phyloP scores from a whole-genome alignment of 2,329 filamentous ascomycete species.

The Pseudogymnoascus pannorum region DNA sequence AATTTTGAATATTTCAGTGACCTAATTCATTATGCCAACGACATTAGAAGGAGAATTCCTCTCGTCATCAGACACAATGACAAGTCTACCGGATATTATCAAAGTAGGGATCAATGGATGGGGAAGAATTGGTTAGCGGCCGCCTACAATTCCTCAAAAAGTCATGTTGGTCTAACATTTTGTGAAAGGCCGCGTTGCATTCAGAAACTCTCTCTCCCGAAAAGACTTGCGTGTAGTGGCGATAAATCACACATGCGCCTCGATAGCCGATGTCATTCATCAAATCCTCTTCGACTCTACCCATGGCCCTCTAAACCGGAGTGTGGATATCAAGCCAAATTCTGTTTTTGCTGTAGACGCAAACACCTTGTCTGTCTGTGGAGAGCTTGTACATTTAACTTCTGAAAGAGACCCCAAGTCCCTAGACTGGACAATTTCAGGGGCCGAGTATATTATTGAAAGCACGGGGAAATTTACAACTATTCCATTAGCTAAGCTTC shows the following conservation, averaged over 20 bases:
- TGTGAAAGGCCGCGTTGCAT: conserved; percentile 12
- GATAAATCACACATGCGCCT: conserved; percentile 14
- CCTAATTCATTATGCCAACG: neutral
- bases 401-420: conserved; percentile 11
- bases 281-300: conserved; percentile 14
- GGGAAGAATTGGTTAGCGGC: conserved; percentile 11
- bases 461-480: conserved; percentile 15
- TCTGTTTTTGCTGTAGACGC: conserved; percentile 12
- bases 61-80: neutral
- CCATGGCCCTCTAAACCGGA: conserved; percentile 10
- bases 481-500: neutral
- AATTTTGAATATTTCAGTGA: neutral
- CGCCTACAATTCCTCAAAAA: neutral
- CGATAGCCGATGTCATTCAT: conserved; percentile 12
- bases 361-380: conserved; percentile 10
- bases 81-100: neutral
- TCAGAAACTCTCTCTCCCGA: conserved; percentile 11
- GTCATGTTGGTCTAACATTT: neutral
- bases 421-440: conserved; percentile 10
- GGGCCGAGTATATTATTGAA: conserved; percentile 13
- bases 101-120: conserved; percentile 12
- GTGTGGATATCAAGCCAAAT: neutral
- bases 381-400: conserved; percentile 10
- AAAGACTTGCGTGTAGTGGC: conserved; percentile 11
- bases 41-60: neutral